A percentile compares a stretch with the other conserved stretches of the same genome.
These are phyloP conservation scores for Pholiota molesta DNA, from an alignment of 768 basidiomycete species.

Conservation along the genomic window DNA sequence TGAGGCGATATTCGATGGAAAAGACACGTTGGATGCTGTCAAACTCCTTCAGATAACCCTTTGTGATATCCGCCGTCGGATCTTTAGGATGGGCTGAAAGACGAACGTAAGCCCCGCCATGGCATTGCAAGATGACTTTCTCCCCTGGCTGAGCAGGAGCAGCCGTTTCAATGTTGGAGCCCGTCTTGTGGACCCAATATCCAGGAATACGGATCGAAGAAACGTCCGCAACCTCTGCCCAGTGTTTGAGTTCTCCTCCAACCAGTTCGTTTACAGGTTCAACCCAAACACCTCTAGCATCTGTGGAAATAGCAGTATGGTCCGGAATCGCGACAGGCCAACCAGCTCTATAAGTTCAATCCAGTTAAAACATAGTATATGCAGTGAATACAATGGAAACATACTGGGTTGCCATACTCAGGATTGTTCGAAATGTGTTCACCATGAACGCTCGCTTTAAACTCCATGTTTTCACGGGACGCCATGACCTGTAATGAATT, in stretches of 20 bases:
- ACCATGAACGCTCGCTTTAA: conserved; percentile 41
- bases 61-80: conserved; percentile 44
- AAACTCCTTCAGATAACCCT: conserved; percentile 49
- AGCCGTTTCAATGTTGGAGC: conserved; percentile 35
- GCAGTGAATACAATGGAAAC: conserved; percentile 6
- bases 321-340: conserved; percentile 34
- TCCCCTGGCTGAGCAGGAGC: conserved; percentile 48
- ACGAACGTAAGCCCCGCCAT: conserved; percentile 63
- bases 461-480: conserved; percentile 51
- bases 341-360: conserved; percentile 35
- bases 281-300: conserved; percentile 56
- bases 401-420: conserved; percentile 30
- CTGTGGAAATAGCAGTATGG: conserved; percentile 38
- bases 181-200: conserved; percentile 56
- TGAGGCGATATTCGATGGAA: conserved; percentile 74
- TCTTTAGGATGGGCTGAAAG: conserved; percentile 62
- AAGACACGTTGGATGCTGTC: conserved; percentile 49
- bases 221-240: conserved; percentile 42
- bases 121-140: conserved; percentile 59
- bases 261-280: conserved; percentile 43
- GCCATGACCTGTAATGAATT: conserved; percentile 34
- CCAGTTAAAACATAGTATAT: neutral
- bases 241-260: conserved; percentile 43
- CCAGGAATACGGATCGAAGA: conserved; percentile 50
- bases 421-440: conserved; percentile 34